These are phyloP conservation scores for Cylindrotheca fusiformis DNA, from an alignment of 108 stramenopile genomes.

Conservation along the genomic window DNA sequence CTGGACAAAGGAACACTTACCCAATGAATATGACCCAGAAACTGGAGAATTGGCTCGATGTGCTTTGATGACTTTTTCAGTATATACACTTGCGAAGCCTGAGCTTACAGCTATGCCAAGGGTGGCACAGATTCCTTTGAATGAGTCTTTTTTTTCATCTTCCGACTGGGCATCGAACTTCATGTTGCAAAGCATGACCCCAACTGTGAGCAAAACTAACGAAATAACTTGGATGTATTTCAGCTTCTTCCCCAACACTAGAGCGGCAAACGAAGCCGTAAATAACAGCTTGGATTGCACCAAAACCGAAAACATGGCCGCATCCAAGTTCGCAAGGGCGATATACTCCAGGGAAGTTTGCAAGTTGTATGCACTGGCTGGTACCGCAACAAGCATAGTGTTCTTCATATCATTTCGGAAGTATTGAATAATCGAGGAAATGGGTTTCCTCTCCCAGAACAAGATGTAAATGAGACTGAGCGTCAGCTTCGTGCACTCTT, in stretches of 20 bases:
- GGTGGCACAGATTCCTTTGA: slow-evolving; percentile 83
- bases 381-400: slow-evolving; percentile 77
- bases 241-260: slow-evolving; percentile 77
- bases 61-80: slow-evolving; percentile 94
- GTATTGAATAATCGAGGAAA: slow-evolving; percentile 43
- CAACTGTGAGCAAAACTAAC: slow-evolving; percentile 78
- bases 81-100: slow-evolving; percentile 96
- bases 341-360: slow-evolving; percentile 96
- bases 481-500: slow-evolving; percentile 59
- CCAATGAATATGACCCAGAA: slow-evolving; percentile 37
- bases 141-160: slow-evolving; percentile 22
- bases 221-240: slow-evolving; percentile 74
- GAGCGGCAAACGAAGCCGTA: slow-evolving; percentile 86
- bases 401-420: slow-evolving; percentile 69
- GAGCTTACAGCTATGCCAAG: slow-evolving; percentile 72
- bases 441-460: slow-evolving; percentile 35
- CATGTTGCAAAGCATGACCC: slow-evolving; percentile 90
- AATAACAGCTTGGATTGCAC: slow-evolving; percentile 88
- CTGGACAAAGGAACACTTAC: neutral
- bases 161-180: neutral
- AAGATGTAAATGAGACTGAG: slow-evolving; percentile 60
- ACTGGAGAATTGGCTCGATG: slow-evolving; percentile 30
- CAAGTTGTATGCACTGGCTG: slow-evolving; percentile 91
- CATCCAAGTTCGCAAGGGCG: slow-evolving; percentile 91
- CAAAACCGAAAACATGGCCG: slow-evolving; percentile 89